Conservation (phyloP, 495 filamentous ascomycete species). For the Aspergillus conjunctus region DNA sequence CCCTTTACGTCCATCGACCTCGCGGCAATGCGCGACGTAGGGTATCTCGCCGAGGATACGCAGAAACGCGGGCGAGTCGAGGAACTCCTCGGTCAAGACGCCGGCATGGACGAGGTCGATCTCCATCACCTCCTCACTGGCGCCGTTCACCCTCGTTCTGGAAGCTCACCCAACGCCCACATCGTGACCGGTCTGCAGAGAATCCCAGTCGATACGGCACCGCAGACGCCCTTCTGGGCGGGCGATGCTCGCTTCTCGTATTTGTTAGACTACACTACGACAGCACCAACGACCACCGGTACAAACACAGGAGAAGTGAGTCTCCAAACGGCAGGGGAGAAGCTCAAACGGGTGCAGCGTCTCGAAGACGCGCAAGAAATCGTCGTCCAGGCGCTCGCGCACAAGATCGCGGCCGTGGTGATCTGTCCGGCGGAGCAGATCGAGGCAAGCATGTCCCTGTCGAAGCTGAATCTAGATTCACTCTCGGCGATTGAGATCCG, state of each 20-base stretch:
- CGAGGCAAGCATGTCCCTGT: not conserved
- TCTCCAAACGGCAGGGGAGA: not conserved
- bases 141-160: not conserved
- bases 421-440: constrained; percentile 1
- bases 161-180: not conserved
- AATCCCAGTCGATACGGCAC: not conserved
- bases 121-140: not conserved
- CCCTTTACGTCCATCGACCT: not conserved
- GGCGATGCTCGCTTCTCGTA: not conserved
- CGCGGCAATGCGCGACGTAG: not conserved
- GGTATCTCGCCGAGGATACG: not conserved
- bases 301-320: too few species aligned
- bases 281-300: not conserved
- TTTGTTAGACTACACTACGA: not conserved
- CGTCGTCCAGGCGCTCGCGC: not conserved
- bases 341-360: not conserved
- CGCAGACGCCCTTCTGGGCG: not conserved
- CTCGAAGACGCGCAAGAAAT: not conserved
- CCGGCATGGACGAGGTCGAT: not conserved
- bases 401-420: constrained; percentile 3
- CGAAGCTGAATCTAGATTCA: not conserved
- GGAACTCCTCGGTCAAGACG: not conserved
- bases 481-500: constrained; percentile 2
- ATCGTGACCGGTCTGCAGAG: not conserved
- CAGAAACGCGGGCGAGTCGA: not conserved